Conservation (phyloP, 305 asterid genomes). For the Fraxinus velutina region DNA sequence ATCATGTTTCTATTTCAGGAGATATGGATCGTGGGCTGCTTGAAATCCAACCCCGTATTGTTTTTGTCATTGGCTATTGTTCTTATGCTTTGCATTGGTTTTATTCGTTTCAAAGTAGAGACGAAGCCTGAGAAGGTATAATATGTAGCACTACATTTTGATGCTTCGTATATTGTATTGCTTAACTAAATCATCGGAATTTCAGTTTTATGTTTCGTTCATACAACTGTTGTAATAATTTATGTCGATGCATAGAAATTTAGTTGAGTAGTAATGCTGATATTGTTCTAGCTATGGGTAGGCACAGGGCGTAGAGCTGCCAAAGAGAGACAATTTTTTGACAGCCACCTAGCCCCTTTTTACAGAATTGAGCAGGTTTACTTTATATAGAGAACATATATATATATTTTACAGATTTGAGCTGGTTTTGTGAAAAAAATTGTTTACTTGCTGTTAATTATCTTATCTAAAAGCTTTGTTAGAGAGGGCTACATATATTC, state of each 20-base stretch:
- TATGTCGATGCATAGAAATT: constrained; percentile 1
- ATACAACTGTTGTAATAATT: not conserved
- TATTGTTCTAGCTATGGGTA: constrained; percentile 77
- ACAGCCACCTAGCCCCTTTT: constrained; percentile 89
- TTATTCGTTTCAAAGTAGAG: constrained; percentile 84
- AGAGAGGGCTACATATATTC: not conserved
- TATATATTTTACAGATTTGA: not conserved
- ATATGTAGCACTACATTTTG: not conserved
- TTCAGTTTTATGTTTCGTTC: not conserved
- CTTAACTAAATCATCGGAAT: not conserved
- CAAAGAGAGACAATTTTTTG: constrained; percentile 81
- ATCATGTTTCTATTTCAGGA: constrained; percentile 51
- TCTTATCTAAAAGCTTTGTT: not conserved
- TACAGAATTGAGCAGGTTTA: constrained; percentile 95
- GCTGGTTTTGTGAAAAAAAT: not conserved
- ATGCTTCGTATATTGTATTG: not conserved
- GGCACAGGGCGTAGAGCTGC: constrained; percentile 98
- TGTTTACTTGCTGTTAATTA: not conserved
- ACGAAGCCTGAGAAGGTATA: constrained; percentile 94
- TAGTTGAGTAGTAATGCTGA: not conserved
- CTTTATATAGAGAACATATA: not conserved
- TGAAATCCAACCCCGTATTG: constrained; percentile 79
- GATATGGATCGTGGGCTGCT: constrained; percentile 97
- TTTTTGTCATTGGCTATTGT: constrained; percentile 68
- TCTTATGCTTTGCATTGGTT: constrained; percentile 81